A percentile compares a stretch with the other conserved stretches of the same genome.
phyloP scores from a whole-genome alignment of 805 yeast genomes.

The Hanseniaspora opuntiae region DNA sequence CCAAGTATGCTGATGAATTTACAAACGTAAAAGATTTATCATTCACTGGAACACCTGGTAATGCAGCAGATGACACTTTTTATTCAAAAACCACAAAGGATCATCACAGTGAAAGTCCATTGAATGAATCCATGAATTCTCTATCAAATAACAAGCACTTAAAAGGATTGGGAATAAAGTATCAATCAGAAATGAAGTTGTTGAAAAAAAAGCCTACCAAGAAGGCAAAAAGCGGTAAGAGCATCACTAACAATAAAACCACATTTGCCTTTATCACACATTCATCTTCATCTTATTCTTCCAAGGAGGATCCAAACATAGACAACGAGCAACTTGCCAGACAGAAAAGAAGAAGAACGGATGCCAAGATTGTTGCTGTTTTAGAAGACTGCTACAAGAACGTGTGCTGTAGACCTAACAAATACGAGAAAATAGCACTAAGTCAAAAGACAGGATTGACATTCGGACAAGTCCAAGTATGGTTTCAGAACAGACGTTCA shows the following conservation, averaged over 20 bases:
- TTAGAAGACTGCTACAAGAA: conserved; percentile 64
- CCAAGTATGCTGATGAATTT: not conserved
- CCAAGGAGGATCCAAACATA: conserved; percentile 60
- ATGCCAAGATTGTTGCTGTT: conserved; percentile 71
- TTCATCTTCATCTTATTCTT: conserved; percentile 76
- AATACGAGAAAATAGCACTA: conserved; percentile 58
- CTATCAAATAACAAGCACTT: not conserved
- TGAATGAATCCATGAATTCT: not conserved
- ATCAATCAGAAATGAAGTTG: not conserved
- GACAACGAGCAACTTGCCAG: conserved; percentile 90
- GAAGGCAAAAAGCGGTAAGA: not conserved
- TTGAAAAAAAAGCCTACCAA: not conserved
- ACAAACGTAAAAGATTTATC: not conserved
- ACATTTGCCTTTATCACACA: conserved; percentile 80
- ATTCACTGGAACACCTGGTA: not conserved
- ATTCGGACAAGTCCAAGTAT: conserved; percentile 94
- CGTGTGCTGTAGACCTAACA: conserved; percentile 66
- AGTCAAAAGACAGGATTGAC: conserved; percentile 78
- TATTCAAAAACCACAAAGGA: not conserved
- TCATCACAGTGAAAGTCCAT: not conserved
- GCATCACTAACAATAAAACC: not conserved
- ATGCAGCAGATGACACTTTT: not conserved
- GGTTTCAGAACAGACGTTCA: conserved; percentile 87
- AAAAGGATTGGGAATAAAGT: not conserved
- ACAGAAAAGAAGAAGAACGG: conserved; percentile 88